phyloP scores from a whole-genome alignment of 164 flowering plant species.

The Nymphaea colorata region DNA sequence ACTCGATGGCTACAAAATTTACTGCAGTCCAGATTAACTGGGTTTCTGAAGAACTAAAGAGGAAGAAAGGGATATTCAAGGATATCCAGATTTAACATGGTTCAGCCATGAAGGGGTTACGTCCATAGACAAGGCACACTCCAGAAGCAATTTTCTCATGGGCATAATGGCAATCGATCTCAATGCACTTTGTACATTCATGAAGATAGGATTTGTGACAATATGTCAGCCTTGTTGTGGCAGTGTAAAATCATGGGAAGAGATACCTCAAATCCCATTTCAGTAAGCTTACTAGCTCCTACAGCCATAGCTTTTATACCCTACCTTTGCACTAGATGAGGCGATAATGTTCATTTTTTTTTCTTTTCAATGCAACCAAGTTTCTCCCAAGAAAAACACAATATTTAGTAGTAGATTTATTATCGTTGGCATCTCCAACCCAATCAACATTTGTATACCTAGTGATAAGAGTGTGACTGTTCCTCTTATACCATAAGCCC shows the following conservation, averaged over 20 bases:
- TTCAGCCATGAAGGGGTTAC: no score
- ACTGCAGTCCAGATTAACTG: no score
- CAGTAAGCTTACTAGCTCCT: neutral
- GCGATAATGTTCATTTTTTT: neutral
- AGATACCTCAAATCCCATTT: neutral
- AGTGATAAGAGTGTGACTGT: neutral
- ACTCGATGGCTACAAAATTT: no score
- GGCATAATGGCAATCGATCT: neutral
- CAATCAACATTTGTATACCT: neutral
- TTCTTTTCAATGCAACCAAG: constrained; percentile 2
- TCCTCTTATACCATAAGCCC: neutral
- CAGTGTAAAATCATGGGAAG: neutral
- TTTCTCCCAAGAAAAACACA: constrained; percentile 2
- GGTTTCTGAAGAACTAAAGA: no score
- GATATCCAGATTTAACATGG: no score
- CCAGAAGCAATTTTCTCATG: neutral
- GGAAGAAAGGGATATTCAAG: no score
- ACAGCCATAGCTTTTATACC: neutral
- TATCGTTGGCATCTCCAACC: neutral
- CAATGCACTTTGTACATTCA: neutral
- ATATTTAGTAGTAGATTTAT: constrained; percentile 1
- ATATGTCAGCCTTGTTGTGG: neutral
- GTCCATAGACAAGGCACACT: neutral
- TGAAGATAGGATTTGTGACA: neutral
- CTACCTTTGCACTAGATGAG: no score